Base-by-base conservation (phyloP, 352 stramenopile genomes). In the Phytophthora sansomeana region DNA sequence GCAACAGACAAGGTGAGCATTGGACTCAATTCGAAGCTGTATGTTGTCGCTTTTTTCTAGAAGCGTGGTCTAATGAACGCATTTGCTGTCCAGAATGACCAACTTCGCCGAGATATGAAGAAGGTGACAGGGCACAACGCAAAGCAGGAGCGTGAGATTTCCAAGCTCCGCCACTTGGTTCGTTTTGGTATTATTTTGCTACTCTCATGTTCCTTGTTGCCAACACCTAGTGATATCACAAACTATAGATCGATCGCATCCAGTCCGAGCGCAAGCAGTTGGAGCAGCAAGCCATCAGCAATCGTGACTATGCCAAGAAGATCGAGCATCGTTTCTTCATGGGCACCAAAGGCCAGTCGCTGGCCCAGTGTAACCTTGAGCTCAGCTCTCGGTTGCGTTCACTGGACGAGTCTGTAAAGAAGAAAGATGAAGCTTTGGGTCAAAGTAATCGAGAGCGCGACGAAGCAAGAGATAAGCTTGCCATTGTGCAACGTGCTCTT, bases 241-340 rank as follows among this genome's bases (percentile, higher is more conserved):
- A 21, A 11, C n/a, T 46, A 24, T 49, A 92, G 83, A 77, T 95
- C 36, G 82, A 95, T 46, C 81, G 83, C 2, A 82, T 96, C 36
- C 84, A 92, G 36, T 70, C 63, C 16, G 84, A 96, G 30, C 89
- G 90, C 53, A 90, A 89, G 50, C 73, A 88, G 28, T 30, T 92
- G n/a, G 84, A 96, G 72, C 69, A 83, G 8, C 87, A 96, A 44
- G 87, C 87, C n/a, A 92, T 93, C 48, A 72, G 59, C 36, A 94
- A 93, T 33, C 79, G 87, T 29, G 85, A 93, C 65, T 96, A 95
- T 49, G 87, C 84, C 26, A 91, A 93, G 68, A 91, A 91, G 49
- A 93, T 94, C 46, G 87, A 96, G 65, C 82, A 92, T 61, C 83
- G 83, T 41, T 90, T 94, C 43, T 93, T 91, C 59, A 79, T 90